Evolutionary conservation across 225 moss, liverwort and hornwort genomes (phyloP), one percentile per base, ranked within the genome.

Genomic region (Asterella californica): DNA sequence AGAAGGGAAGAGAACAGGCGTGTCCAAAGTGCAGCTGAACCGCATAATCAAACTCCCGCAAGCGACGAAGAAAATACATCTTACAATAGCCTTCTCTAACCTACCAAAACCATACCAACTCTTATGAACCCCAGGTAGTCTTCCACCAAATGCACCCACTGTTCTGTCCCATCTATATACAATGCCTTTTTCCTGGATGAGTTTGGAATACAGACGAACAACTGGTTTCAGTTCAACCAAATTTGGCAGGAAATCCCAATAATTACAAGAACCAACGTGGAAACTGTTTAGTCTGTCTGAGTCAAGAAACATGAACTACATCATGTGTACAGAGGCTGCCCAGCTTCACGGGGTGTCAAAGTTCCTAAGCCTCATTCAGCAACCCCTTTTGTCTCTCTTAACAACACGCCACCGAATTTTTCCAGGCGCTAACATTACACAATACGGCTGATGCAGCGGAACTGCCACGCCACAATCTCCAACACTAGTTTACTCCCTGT

Each of bases 271-370:
- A n/a, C 29, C 45, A 46, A 70, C 48, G 15, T 32, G 11, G n/a
- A 65, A 74, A 52, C 8, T 54, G 52, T 74, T 30, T 14, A 21
- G 7, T n/a, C n/a, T 32, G 29, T 74, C 11, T 62, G 49, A 14
- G 52, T 74, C 33, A 21, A 74, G 21, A 53, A 50, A 53, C 52
- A 50, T 50, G 74, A 74, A 32, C 30, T 33, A 49, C 0, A 74
- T 71, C 47, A 71, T n/a, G 53, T 53, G 74, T 74, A 52, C 8
- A 32, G 50, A 52, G 30, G 50, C 49, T 74, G 74, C 74, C 52
- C 15, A 52, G 74, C n/a, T 74, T 33, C 74, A 74, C 52, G 29
- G n/a, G 53, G 19, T 19, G 25, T 32, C 52, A 74, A 65, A 48
- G 32, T 74, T 53, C 48, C 50, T 53, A 18, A n/a, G 33, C 48